Evolutionary conservation across 179 eudicot species (phyloP).

Genomic region (Pouteria campechiana): DNA sequence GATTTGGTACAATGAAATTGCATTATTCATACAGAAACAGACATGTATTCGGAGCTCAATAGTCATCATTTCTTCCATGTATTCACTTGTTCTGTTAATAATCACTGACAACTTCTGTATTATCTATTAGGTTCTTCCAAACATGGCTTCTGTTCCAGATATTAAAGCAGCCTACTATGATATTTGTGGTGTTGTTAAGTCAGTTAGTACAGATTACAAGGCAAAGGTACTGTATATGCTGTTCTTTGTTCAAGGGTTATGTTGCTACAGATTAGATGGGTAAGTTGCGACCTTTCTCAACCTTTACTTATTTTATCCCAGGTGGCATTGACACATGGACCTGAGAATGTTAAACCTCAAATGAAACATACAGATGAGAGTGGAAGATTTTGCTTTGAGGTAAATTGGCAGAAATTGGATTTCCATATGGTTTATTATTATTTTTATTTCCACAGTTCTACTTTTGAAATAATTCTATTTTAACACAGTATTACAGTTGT

Average conservation of each 20-base stretch:
- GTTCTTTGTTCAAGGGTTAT: no score
- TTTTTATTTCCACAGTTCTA: no score
- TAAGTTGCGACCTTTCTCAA: background rate
- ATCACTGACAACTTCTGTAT: slow-evolving; percentile 4
- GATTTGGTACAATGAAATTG: background rate
- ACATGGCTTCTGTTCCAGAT: slow-evolving; percentile 88
- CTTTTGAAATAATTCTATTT: no score
- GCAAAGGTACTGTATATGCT: slow-evolving; percentile 91
- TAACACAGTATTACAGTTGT: background rate
- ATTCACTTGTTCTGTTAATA: background rate
- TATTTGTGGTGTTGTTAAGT: slow-evolving; percentile 73
- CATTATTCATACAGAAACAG: no score
- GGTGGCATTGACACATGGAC: slow-evolving; percentile 99
- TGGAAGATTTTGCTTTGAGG: slow-evolving; percentile 96
- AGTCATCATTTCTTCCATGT: background rate
- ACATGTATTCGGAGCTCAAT: no score
- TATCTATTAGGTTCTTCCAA: slow-evolving; percentile 68
- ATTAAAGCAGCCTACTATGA: slow-evolving; percentile 81
- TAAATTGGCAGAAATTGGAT: slow-evolving; percentile 9
- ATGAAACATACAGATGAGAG: slow-evolving; percentile 60
- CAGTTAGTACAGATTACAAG: slow-evolving; percentile 54
- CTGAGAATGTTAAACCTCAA: slow-evolving; percentile 94
- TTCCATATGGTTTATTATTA: no score
- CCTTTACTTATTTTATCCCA: slow-evolving; percentile 13
- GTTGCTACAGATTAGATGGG: no score